Evolutionary conservation across 345 rosid species (phyloP), one percentile per base, ranked within the genome.

Genomic region (Hibiscus syriacus): DNA sequence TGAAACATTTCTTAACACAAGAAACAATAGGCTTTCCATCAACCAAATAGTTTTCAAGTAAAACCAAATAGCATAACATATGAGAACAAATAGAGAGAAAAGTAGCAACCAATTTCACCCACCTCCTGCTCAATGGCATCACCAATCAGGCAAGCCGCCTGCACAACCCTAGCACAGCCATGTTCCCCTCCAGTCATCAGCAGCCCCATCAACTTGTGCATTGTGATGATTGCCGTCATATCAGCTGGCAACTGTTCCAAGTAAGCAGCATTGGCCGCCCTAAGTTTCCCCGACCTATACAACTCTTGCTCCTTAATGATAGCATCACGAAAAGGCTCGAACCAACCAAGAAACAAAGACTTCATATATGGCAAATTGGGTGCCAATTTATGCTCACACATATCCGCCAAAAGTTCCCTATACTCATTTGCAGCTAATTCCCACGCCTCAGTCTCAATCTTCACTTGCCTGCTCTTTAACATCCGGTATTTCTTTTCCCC

Each of bases 91-190:
- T 36, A 45, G 41, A 70, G 58, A 27, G 27, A 49, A 68, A 54
- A 70, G 54, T 19, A 56, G 41, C 36, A 54, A 22, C 73, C 2
- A 39, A 68, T 61, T 20, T 66, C 54, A 65, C 78, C 14, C 70
- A 92, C 99, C 97, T 94, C 99, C 77, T 92, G 99, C 69, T 94
- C 99, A 80, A 94, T 80, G 49, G 96, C 96, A 66, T 89, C 97
- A 9, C 98, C 99, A 36, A 94, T 80, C 1, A 67, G 20, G 67
- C 85, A 84, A 41, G 95, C 92, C 65, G 98, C 98, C 63, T 78
- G 81, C 62, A 89, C 83, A 72, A 91, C 89, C 74, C 85, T 82
- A 26, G 89, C 84, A 70, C 76, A 76, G 22, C 99, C 99, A 54
- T 79, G 84, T 34, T 83, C 92, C 27, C 85, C 86, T 58, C 94